A percentile compares a stretch with the other conserved stretches of the same genome.
These are phyloP conservation scores for Dipteronia dyeriana DNA, from an alignment of 345 rosid species.

Conservation along the genomic window DNA sequence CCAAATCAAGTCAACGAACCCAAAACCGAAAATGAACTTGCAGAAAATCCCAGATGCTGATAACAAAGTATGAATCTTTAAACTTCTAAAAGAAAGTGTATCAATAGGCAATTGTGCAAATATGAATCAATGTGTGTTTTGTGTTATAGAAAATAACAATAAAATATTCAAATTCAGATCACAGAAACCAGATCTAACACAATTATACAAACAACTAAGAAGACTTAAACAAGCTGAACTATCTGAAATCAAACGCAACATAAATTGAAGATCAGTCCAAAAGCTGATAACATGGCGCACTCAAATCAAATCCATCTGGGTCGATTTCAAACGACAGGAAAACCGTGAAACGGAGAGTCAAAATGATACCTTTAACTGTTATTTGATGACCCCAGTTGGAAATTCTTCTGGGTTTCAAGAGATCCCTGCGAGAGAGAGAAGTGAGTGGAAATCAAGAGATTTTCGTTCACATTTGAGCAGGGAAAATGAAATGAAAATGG, in stretches of 20 bases:
- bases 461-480: constrained; percentile 3
- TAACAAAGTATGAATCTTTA: not conserved
- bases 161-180: not conserved
- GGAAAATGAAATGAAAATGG: not conserved
- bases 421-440: constrained; percentile 7
- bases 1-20: not conserved
- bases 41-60: not conserved
- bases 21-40: not conserved
- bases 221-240: not conserved
- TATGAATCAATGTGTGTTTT: not conserved
- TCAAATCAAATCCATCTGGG: constrained; percentile 4
- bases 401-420: not conserved
- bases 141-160: not conserved
- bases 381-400: not conserved
- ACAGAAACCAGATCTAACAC: constrained; percentile 17
- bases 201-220: not conserved
- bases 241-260: constrained; percentile 3
- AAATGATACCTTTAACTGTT: constrained; percentile 11
- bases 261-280: not conserved
- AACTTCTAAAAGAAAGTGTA: not conserved
- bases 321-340: not conserved
- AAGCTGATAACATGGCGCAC: constrained; percentile 3
- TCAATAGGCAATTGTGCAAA: not conserved
- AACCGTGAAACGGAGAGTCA: not conserved
- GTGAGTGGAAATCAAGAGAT: constrained; percentile 2